Evolutionary conservation across 768 basidiomycete genomes (phyloP), one percentile per base, ranked within the genome.

Genomic region (Mycena chlorophos): DNA sequence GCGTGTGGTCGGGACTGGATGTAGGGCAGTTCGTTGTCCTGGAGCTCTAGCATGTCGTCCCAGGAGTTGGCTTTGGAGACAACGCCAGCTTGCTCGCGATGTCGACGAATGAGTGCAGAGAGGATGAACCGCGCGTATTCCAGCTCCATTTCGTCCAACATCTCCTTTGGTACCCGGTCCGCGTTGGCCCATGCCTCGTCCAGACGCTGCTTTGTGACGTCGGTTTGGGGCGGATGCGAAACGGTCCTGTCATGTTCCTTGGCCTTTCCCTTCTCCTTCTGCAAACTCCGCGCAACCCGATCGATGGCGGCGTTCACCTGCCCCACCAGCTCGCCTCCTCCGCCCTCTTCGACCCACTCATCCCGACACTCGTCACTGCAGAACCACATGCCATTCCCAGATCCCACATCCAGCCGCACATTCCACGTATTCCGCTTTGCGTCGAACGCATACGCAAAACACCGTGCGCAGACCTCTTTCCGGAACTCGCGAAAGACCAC

Each of bases 391-490:
- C 82, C 80, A 10, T 73, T 67, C 20, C 69, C 73, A 16, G 59
- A 66, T 19, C 31, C 31, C 8, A 34, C 8, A 42, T 66, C 67
- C 42, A 71, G 67, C 53, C 70, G 74, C 61, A 77, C 62, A 37
- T 65, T 75, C 84, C 84, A 85, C 25, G 73, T 64, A 56, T 72
- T 70, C 69, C 73, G 74, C 27, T 75, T 73, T 25, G 72, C 71
- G 49, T 83, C 80, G 60, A 79, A 80, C 23, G 81, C 75, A 63
- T 87, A 87, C 34, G 77, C 75, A 64, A 85, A 87, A 68, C 87
- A 88, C 64, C 79, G 71, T 10, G 77, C 80, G 61, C 86, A 88
- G 45, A 86, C 84, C 65, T 87, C 86, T 65, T 81, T 84, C 37
- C 84, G 76, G 60, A 86, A 88, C 57, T 79, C 78, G 63, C 78